Conservation (phyloP, 805 yeast genomes). For the Saccharomyces paradoxus region DNA sequence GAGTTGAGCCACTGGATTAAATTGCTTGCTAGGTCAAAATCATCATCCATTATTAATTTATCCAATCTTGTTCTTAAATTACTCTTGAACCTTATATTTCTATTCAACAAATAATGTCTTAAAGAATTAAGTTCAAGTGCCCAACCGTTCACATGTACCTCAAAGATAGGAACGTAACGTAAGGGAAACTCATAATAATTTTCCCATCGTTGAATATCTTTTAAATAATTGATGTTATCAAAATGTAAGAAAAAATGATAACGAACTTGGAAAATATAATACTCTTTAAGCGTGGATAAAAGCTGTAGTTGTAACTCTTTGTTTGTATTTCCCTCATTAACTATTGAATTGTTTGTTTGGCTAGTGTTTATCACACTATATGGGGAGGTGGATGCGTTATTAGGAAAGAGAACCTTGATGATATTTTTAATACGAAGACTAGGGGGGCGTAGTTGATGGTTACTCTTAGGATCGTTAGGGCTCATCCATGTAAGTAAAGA, state of each 20-base stretch:
- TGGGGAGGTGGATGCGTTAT: neutral
- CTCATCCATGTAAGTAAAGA: conserved; percentile 21
- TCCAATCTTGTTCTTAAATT: conserved; percentile 9
- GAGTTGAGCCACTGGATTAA: conserved; percentile 21
- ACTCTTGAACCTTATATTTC: conserved; percentile 9
- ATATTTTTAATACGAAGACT: conserved; percentile 14
- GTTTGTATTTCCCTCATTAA: neutral
- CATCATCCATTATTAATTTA: conserved; percentile 19
- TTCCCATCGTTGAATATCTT: conserved; percentile 18
- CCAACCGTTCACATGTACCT: conserved; percentile 10
- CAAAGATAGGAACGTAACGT: conserved; percentile 10
- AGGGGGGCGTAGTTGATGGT: conserved; percentile 21
- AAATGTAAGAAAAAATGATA: conserved; percentile 17
- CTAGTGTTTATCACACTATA: neutral
- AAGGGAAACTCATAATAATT: conserved; percentile 20
- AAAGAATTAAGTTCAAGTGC: conserved; percentile 14
- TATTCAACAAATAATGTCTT: conserved; percentile 21
- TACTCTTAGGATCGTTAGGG: conserved; percentile 19
- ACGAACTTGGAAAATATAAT: conserved; percentile 18
- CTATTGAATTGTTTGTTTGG: neutral
- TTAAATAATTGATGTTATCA: conserved; percentile 11
- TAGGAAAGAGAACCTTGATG: conserved; percentile 5
- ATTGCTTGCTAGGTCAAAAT: conserved; percentile 17
- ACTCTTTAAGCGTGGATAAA: conserved; percentile 10
- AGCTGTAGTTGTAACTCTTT: conserved; percentile 1